Base-by-base conservation (phyloP, 768 basidiomycete species). In the Lactarius pseudohatsudake region DNA sequence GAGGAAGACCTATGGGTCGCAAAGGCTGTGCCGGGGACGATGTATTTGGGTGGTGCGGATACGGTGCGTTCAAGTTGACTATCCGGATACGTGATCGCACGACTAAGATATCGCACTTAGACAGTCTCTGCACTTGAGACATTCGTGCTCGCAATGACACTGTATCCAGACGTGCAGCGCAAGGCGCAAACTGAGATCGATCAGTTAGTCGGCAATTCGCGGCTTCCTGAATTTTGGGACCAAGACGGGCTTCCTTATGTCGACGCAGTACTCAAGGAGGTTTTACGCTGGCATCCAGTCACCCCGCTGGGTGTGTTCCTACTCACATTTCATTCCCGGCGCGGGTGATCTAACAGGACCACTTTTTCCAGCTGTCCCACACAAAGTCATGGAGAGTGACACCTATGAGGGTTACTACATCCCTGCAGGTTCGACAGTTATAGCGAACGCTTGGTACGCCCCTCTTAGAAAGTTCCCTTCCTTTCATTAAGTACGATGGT, bases 201-300 rank as follows among this genome's bases (percentile, higher is more conserved):
- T 57, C 10, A 30, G 4, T 2, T 34, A 10, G n/a, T 36, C 2
- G n/a, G 32, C 4, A 22, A 36, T 36, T 57, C n/a, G 30, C 32
- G 32, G 9, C 56, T 57, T 57, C 56, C 56, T 2, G 56, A 34
- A 20, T 53, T 26, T 28, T 53, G 5, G 4, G 50, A 53, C 26
- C 22, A 53, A 15, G 50, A 9, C 0, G 13, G 10, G 18, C 59
- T 60, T 15, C 59, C 59, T 4, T 60, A 60, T 45, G 43, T 43
- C 18, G 16, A 60, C 18, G 36, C 59, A 26, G 38, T 38, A 4
- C 18, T 60, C 13, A 60, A 60, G 15, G 59, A 38, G 11, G 36
- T 38, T 13, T 38, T 38, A 38, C 36, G 36, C n/a, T 60, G 59
- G 59, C 59, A 60, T 40, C 59, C 59, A 4, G 43, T 60, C 22